Evolutionary conservation across 2,329 filamentous ascomycete species (phyloP), one percentile per base, ranked within the genome.

Genomic region (Sclerotiophoma versabilis): DNA sequence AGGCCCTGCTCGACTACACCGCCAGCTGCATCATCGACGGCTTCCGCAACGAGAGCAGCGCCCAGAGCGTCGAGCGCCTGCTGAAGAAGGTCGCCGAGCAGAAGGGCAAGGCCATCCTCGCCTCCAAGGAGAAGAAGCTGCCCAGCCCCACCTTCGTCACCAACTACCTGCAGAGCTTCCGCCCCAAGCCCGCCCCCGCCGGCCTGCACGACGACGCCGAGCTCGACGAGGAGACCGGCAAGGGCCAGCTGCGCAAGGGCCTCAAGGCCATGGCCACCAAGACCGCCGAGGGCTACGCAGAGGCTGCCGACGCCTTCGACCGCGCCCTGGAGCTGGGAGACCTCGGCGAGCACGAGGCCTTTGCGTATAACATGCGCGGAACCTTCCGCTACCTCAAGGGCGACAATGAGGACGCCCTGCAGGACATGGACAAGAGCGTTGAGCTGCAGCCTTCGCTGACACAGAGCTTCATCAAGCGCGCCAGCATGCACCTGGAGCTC

Each of bases 81-180:
- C 83, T 99, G 60, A 98, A 98, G 84, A 96, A 96, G 80, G 93
- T 98, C 43, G 95, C 95, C 39, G 93, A 98, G 79, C 84, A 90
- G 64, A 97, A 97, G 82, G 93, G 91, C 62, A 92, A 93, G 80
- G 87, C 87, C 61, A 96, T 99, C 72, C 83, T 99, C 49, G 86
- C 84, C 69, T 84, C 84, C 56, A 93, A 93, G 77, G 84, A 84
- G 67, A 90, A 92, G 80, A 93, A 91, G 79, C 84, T 99, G 44
- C 95, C 95, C 17, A 97, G 93, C 77, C 90, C 95, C 25, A 97
- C 93, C 11, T 99, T 98, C 68, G 93, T 99, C 64, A 92, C 92
- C 73, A 99, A 99, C 83, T 99, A 99, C 77, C 88, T 99, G 26
- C 93, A 98, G 80, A 98, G 93, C 81, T 99, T 99, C 89, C 90